Conservation (phyloP, 1,284 basidiomycete genomes). For the Rhodotorula sp. region DNA sequence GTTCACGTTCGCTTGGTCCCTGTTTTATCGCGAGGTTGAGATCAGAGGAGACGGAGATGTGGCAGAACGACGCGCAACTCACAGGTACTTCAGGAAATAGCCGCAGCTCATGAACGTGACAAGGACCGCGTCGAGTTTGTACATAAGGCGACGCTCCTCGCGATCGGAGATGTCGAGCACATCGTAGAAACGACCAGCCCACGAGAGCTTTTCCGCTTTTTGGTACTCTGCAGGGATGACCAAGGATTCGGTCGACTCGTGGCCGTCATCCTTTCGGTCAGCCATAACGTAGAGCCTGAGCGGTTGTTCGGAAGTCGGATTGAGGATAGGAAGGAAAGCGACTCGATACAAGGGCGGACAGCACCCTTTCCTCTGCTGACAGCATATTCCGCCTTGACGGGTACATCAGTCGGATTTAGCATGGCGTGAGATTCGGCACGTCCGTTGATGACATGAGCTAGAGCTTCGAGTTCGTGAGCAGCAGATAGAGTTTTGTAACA, state of each 20-base stretch:
- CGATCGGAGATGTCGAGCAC: constrained; percentile 49
- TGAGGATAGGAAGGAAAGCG: too few species aligned
- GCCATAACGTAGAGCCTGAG: too few species aligned
- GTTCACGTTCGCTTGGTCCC: constrained; percentile 40
- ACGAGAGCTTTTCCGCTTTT: background rate
- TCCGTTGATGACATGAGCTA: too few species aligned
- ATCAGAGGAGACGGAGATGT: background rate
- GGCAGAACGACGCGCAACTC: background rate
- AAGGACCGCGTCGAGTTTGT: constrained; percentile 49
- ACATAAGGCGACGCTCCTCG: constrained; percentile 45
- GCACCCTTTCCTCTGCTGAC: too few species aligned
- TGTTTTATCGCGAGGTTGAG: background rate
- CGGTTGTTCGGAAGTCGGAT: too few species aligned
- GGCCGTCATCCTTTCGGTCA: background rate
- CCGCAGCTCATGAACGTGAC: constrained; percentile 45
- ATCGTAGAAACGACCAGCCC: constrained; percentile 32
- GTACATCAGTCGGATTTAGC: too few species aligned
- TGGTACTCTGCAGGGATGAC: background rate
- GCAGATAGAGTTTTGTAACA: too few species aligned
- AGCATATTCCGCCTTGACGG: too few species aligned
- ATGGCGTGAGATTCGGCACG: too few species aligned
- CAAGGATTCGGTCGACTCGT: constrained; percentile 1
- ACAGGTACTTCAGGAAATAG: constrained; percentile 46
- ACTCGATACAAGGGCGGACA: too few species aligned
- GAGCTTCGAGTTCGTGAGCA: too few species aligned